A percentile compares a stretch with the other conserved stretches of the same genome.
Conservation (phyloP, 495 filamentous ascomycete genomes). For the Clavariopsis aquatica region DNA sequence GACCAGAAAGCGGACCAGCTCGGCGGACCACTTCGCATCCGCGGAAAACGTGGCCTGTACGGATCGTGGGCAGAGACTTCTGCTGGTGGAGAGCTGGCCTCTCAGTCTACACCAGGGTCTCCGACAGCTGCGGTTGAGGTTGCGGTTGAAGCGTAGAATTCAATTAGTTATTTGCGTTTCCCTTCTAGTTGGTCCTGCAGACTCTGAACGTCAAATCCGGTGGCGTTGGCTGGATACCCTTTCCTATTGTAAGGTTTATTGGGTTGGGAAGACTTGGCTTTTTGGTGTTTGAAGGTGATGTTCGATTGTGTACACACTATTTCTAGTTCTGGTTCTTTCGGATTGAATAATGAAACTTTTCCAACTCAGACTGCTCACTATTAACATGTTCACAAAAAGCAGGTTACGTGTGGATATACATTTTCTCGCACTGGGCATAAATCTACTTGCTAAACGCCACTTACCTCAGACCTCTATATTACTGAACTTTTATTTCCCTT, state of each 20-base stretch:
- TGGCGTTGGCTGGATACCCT: conserved; percentile 28
- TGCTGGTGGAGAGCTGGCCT: conserved; percentile 60
- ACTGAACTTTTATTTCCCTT: too few relatives aligned
- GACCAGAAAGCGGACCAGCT: conserved; percentile 77
- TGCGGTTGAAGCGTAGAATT: conserved; percentile 15
- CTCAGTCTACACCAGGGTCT: conserved; percentile 38
- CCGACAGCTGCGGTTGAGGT: conserved; percentile 4
- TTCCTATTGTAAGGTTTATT: neutral
- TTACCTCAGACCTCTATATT: too few relatives aligned
- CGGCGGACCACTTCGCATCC: conserved; percentile 74
- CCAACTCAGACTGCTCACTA: too few relatives aligned
- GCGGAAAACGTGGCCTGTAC: conserved; percentile 89
- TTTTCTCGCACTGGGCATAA: neutral
- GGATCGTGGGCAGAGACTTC: conserved; percentile 91
- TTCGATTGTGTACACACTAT: neutral
- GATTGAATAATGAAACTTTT: conserved; percentile 4
- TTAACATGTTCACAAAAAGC: too few relatives aligned
- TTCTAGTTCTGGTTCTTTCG: neutral
- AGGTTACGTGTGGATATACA: too few relatives aligned
- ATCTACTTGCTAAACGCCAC: too few relatives aligned
- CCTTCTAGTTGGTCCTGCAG: neutral
- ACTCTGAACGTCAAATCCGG: neutral
- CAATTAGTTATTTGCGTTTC: neutral
- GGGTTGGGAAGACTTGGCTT: neutral
- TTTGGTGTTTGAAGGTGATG: neutral